phyloP scores from a whole-genome alignment of 768 basidiomycete genomes.

The Cantharellus anzutake region DNA sequence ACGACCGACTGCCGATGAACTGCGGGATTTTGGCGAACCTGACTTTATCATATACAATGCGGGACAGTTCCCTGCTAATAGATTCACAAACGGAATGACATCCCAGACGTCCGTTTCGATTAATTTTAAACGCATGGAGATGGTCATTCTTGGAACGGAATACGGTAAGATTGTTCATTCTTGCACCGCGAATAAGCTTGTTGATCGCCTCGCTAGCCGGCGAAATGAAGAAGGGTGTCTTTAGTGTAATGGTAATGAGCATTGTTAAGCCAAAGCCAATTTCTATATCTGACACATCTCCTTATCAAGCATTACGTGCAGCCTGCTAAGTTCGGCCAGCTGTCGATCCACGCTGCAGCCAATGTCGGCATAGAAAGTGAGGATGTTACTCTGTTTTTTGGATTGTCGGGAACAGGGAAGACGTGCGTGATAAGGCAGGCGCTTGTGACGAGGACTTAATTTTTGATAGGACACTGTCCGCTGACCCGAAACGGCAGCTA shows the following conservation, averaged over 20 bases:
- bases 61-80: conserved; percentile 98
- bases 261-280: background rate
- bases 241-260: conserved; percentile 55
- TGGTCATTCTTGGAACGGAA: conserved; percentile 98
- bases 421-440: conserved; percentile 24
- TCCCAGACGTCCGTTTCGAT: conserved; percentile 62
- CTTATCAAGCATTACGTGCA: conserved; percentile 71
- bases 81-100: conserved; percentile 44
- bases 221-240: conserved; percentile 99
- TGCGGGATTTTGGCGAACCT: conserved; percentile 86
- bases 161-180: conserved; percentile 22
- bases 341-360: conserved; percentile 94
- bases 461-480: conserved; percentile 54
- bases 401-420: conserved; percentile 95
- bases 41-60: conserved; percentile 99
- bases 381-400: conserved; percentile 98
- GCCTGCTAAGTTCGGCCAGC: conserved; percentile 94
- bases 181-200: background rate
- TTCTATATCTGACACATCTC: background rate
- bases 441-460: background rate
- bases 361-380: conserved; percentile 79
- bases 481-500: conserved; percentile 80
- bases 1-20: conserved; percentile 87
- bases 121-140: conserved; percentile 99
- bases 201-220: conserved; percentile 30